phyloP scores from a whole-genome alignment of 768 basidiomycete species.

The Dioszegia aurantiaca region DNA sequence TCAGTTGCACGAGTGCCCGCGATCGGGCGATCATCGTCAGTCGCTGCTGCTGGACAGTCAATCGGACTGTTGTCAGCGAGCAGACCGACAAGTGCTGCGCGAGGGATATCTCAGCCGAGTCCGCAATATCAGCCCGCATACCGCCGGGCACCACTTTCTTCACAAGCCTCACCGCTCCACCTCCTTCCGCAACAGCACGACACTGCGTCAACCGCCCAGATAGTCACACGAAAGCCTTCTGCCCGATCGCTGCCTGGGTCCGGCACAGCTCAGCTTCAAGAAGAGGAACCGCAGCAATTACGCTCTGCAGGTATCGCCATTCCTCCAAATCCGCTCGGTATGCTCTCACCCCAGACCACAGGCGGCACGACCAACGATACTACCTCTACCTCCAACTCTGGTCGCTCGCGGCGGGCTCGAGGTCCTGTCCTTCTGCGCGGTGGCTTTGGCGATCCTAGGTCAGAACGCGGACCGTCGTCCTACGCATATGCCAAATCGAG shows the following conservation, averaged over 20 bases:
- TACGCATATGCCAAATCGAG: constrained; percentile 13
- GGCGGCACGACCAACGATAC: constrained; percentile 21
- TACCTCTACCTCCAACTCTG: constrained; percentile 13
- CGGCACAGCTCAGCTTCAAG: constrained; percentile 16
- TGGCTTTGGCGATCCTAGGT: constrained; percentile 35
- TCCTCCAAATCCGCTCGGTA: constrained; percentile 3
- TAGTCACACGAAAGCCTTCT: constrained; percentile 6
- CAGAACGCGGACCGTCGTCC: neutral
- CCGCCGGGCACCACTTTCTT: constrained; percentile 5
- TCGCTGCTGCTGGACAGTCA: constrained; percentile 14
- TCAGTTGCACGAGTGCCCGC: neutral
- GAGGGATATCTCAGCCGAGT: constrained; percentile 10
- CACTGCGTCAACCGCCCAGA: neutral
- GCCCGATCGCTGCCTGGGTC: constrained; percentile 38
- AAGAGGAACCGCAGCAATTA: constrained; percentile 19
- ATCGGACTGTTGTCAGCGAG: constrained; percentile 37
- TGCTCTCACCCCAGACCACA: constrained; percentile 35
- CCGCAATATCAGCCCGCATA: neutral
- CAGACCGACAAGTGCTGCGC: constrained; percentile 23
- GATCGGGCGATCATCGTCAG: neutral
- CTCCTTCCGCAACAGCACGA: neutral
- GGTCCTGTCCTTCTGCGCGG: constrained; percentile 45
- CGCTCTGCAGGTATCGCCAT: constrained; percentile 19
- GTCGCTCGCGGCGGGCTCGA: constrained; percentile 19
- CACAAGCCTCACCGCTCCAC: neutral